Evolutionary conservation across 768 basidiomycete species (phyloP).

Genomic region (Russula abietina): DNA sequence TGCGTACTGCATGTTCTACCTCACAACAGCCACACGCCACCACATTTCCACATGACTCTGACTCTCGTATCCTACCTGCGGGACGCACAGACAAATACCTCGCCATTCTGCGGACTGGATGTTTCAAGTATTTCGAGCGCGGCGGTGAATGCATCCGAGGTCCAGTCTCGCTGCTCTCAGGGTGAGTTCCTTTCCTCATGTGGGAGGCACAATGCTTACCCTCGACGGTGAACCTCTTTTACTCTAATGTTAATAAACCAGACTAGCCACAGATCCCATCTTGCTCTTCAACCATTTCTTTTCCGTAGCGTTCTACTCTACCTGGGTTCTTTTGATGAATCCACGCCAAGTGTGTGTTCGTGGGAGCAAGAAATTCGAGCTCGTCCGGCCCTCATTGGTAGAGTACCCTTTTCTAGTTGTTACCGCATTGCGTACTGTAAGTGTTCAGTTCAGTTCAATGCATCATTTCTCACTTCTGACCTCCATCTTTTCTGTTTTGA

Average conservation of each 20-base stretch:
- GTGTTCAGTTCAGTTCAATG: slow-evolving; percentile 10
- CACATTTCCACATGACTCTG: not conserved
- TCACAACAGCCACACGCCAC: not conserved
- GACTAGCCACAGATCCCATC: slow-evolving; percentile 72
- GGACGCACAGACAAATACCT: slow-evolving; percentile 51
- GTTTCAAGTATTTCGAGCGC: slow-evolving; percentile 95
- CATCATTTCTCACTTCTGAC: not conserved
- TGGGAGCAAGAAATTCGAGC: slow-evolving; percentile 34
- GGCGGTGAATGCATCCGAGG: slow-evolving; percentile 86
- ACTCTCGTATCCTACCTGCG: not conserved
- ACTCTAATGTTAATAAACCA: slow-evolving; percentile 30
- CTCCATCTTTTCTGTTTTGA: not conserved
- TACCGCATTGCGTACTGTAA: slow-evolving; percentile 62
- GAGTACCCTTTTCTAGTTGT: slow-evolving; percentile 65
- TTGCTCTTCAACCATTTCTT: slow-evolving; percentile 91
- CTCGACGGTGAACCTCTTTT: not conserved
- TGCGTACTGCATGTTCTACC: slow-evolving; percentile 35
- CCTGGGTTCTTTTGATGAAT: slow-evolving; percentile 82
- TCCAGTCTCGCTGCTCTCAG: slow-evolving; percentile 86
- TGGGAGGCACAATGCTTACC: not conserved
- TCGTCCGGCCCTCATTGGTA: slow-evolving; percentile 41
- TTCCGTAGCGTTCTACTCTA: slow-evolving; percentile 88
- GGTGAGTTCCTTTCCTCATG: slow-evolving; percentile 44
- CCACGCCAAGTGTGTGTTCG: slow-evolving; percentile 37
- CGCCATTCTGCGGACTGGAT: slow-evolving; percentile 66